These are phyloP conservation scores for Annulohypoxylon moriforme DNA, from an alignment of 495 filamentous ascomycete species.

Conservation along the genomic window DNA sequence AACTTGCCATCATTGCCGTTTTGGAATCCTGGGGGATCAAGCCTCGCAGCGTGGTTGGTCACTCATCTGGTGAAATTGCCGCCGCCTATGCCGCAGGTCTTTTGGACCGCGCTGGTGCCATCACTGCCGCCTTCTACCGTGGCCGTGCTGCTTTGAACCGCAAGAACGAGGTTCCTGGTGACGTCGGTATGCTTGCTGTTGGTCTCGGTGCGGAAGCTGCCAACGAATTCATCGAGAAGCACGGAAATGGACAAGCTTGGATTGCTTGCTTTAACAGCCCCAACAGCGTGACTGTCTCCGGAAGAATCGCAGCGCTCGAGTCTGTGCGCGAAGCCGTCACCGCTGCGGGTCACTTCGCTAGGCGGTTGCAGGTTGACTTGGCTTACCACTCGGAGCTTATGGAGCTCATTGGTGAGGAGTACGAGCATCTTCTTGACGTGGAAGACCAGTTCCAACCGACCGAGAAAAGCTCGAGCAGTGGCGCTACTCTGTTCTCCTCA, in stretches of 20 bases:
- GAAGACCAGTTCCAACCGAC: background rate
- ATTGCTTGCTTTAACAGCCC: constrained; percentile 66
- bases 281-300: constrained; percentile 67
- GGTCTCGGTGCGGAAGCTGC: constrained; percentile 52
- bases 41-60: constrained; percentile 62
- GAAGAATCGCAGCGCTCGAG: constrained; percentile 57
- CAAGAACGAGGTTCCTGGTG: background rate
- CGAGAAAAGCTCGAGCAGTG: constrained; percentile 10
- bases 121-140: constrained; percentile 63
- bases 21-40: constrained; percentile 55
- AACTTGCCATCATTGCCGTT: constrained; percentile 33
- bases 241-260: constrained; percentile 19
- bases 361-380: constrained; percentile 63
- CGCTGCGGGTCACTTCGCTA: constrained; percentile 59
- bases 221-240: constrained; percentile 43
- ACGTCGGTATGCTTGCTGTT: constrained; percentile 64
- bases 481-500: constrained; percentile 52
- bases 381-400: constrained; percentile 76
- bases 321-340: constrained; percentile 56
- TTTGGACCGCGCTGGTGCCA: constrained; percentile 52
- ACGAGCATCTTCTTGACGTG: constrained; percentile 23
- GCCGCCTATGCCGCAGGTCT: constrained; percentile 57
- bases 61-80: constrained; percentile 70
- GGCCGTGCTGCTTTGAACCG: constrained; percentile 47
- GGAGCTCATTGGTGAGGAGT: constrained; percentile 54